Percentiles rank a stretch among this genome's conserved stretches.
Conservation (phyloP, 225 moss, liverwort and hornwort genomes). For the Polytrichum formosum region DNA sequence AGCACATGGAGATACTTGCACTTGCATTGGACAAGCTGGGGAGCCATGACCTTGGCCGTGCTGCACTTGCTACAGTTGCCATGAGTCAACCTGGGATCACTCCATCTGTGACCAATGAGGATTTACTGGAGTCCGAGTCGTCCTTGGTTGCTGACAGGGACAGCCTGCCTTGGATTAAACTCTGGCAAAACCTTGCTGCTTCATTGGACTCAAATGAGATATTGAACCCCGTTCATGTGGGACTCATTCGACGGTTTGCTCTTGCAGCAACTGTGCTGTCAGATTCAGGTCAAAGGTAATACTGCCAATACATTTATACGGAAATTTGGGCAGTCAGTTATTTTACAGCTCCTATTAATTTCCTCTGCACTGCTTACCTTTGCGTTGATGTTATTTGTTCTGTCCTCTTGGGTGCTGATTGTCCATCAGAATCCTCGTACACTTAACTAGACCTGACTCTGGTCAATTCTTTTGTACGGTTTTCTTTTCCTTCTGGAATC, state of each 20-base stretch:
- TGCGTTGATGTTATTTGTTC: no score
- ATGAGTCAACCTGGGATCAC: constrained; percentile 27
- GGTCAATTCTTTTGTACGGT: no score
- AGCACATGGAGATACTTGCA: constrained; percentile 57
- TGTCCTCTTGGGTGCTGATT: no score
- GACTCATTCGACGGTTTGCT: constrained; percentile 54
- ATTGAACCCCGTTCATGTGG: constrained; percentile 29
- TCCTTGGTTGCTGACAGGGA: constrained; percentile 26
- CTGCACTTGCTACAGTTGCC: constrained; percentile 69
- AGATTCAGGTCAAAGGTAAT: constrained; percentile 72
- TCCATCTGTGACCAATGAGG: constrained; percentile 27
- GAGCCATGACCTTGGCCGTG: constrained; percentile 75
- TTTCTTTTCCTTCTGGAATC: no score
- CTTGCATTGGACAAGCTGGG: constrained; percentile 70
- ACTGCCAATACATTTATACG: background rate
- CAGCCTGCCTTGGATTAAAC: constrained; percentile 49
- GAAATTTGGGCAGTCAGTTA: no score
- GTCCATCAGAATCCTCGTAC: no score
- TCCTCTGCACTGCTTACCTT: no score
- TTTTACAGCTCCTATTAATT: no score
- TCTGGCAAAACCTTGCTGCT: constrained; percentile 65
- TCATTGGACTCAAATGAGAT: constrained; percentile 40
- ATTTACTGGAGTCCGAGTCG: constrained; percentile 23
- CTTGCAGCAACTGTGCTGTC: constrained; percentile 45
- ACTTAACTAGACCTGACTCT: no score